Evolutionary conservation across 2,329 filamentous ascomycete species (phyloP), one percentile per base, ranked within the genome.

Genomic region (Epichloe sp.): DNA sequence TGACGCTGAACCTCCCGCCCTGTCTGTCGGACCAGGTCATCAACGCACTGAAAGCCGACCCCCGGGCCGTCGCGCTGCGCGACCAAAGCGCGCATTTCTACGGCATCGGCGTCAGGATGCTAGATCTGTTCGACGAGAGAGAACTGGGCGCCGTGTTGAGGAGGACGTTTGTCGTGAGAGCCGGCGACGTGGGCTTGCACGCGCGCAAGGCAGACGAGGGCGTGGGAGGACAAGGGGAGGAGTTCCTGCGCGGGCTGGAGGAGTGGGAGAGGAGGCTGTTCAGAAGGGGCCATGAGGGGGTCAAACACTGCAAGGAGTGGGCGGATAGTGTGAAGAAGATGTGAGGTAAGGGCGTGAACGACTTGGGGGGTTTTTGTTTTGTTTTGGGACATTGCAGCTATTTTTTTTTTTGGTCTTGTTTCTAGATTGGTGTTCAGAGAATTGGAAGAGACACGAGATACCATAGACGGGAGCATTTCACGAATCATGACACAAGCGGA

Each of bases 41-140:
- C 62, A 89, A 94, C 59, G 93, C 93, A 0, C 73, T 98, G 38
- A 93, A 91, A 63, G 93, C 93, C 35, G 89, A 96, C 23, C 63
- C 85, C 93, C 83, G 85, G 50, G 85, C 86, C 11, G 88, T 98
- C 1, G 83, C 95, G 51, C 67, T 98, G 42, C 81, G 91, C 47
- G 82, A 87, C 51, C 80, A 93, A 65, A 87, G 86, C 54, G 82
- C 85, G 37, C 86, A 95, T 66, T 95, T 95, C 60, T 97, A 95
- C 70, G 83, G 80, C 23, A 77, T 97, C 4, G 88, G 86, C 3
- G 84, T 87, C 44, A 79, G 88, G 48, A 89, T 96, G 68, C 73
- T 97, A 54, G 90, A 96, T 53, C 69, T 98, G 0, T 95, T 95
- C 55, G 90, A 96, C 52, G 90, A 95, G 65, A 65, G 66, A 44